A percentile compares a stretch with the other conserved stretches of the same genome.
Evolutionary conservation across 805 yeast genomes (phyloP).

Genomic region (Kuraishia hungarica): DNA sequence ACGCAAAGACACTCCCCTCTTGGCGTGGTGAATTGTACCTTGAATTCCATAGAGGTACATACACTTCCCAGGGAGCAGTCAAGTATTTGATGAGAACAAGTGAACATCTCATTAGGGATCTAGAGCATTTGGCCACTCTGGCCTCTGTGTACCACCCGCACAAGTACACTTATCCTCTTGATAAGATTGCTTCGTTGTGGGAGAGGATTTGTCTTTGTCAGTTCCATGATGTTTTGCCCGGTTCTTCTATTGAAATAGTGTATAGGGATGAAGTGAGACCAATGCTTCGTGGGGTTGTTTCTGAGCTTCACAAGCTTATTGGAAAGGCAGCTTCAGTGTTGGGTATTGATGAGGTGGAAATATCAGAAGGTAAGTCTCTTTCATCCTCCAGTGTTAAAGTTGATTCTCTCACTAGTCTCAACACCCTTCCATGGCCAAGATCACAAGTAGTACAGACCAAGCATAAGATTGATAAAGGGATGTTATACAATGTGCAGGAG

Average conservation of each 20-base stretch:
- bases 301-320: constrained; percentile 43
- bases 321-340: constrained; percentile 39
- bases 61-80: constrained; percentile 86
- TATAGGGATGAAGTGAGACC: constrained; percentile 84
- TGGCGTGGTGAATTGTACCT: constrained; percentile 94
- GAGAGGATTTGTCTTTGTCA: constrained; percentile 84
- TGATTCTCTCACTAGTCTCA: constrained; percentile 19
- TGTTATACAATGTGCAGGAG: not conserved
- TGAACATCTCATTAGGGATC: constrained; percentile 74
- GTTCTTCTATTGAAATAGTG: constrained; percentile 90
- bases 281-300: constrained; percentile 52
- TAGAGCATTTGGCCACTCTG: constrained; percentile 75
- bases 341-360: constrained; percentile 12
- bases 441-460: constrained; percentile 28
- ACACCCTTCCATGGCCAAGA: constrained; percentile 63
- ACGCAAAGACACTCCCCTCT: constrained; percentile 64
- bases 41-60: constrained; percentile 95
- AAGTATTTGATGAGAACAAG: constrained; percentile 72
- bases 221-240: constrained; percentile 97
- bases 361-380: constrained; percentile 2
- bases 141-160: constrained; percentile 46
- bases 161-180: constrained; percentile 62
- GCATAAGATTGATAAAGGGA: constrained; percentile 4
- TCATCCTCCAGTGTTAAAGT: constrained; percentile 1
- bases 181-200: constrained; percentile 69